A percentile compares a stretch with the other conserved stretches of the same genome.
phyloP scores from a whole-genome alignment of 192 early-diverging fungal species.

The Entomortierella beljakovae region DNA sequence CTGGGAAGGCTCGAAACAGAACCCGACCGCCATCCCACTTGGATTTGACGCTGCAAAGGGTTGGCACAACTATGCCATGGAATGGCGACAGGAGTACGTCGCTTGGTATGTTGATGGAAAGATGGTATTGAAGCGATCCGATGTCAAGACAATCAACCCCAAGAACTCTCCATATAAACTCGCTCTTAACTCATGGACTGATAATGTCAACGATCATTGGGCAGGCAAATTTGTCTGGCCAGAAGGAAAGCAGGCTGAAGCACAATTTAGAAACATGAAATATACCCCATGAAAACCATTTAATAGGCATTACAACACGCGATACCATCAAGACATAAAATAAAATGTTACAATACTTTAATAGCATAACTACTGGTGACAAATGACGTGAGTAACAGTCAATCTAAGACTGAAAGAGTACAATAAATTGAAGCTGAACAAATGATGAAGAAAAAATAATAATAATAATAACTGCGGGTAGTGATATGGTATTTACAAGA shows the following conservation, averaged over 20 bases:
- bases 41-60: conserved; percentile 17
- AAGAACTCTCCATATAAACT: conserved; percentile 9
- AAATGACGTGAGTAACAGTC: background rate
- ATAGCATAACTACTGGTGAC: background rate
- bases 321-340: background rate
- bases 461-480: background rate
- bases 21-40: conserved; percentile 10
- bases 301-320: conserved; percentile 12
- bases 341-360: background rate
- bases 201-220: conserved; percentile 14
- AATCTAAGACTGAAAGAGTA: conserved; percentile 17
- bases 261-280: conserved; percentile 25
- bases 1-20: conserved; percentile 9
- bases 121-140: conserved; percentile 15
- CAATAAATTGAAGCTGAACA: background rate
- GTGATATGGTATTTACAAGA: background rate
- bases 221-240: conserved; percentile 34
- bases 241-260: background rate
- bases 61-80: conserved; percentile 31
- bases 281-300: conserved; percentile 16
- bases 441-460: background rate
- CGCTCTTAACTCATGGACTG: conserved; percentile 38
- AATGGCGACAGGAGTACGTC: conserved; percentile 16
- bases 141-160: conserved; percentile 1
- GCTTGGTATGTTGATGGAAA: conserved; percentile 28